Percentiles rank a stretch among this genome's conserved stretches.
Conservation (phyloP, 768 basidiomycete species). For the Tricholomella constricta region DNA sequence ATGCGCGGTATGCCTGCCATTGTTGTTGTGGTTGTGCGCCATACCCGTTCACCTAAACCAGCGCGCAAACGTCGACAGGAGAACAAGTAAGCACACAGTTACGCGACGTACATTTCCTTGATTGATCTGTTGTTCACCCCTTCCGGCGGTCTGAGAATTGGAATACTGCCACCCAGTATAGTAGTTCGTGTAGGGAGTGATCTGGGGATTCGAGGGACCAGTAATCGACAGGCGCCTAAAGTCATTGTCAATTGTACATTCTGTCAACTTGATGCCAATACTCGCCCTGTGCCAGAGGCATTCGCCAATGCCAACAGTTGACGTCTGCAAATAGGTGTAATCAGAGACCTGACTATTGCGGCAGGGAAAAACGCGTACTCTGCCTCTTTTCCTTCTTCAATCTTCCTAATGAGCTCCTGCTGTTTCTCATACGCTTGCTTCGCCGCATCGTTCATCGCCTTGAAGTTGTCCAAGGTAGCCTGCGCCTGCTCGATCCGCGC, state of each 20-base stretch:
- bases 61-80: background rate
- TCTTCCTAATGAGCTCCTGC: constrained; percentile 14
- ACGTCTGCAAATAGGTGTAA: constrained; percentile 7
- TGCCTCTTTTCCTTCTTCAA: constrained; percentile 19
- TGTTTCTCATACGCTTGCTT: constrained; percentile 30
- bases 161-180: background rate
- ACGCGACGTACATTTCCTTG: background rate
- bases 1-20: background rate
- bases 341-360: background rate
- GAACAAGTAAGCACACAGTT: background rate
- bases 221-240: constrained; percentile 1
- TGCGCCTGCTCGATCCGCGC: constrained; percentile 32
- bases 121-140: background rate
- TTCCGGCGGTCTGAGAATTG: background rate
- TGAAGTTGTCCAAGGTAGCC: constrained; percentile 28
- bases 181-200: background rate
- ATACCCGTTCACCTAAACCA: background rate
- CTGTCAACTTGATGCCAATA: background rate
- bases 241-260: background rate
- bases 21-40: too few relatives aligned
- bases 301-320: constrained; percentile 9
- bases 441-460: constrained; percentile 43
- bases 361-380: constrained; percentile 15
- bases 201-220: constrained; percentile 7
- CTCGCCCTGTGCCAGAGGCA: background rate